Conservation (phyloP, 495 filamentous ascomycete species). For the Penicillium pancosmium region DNA sequence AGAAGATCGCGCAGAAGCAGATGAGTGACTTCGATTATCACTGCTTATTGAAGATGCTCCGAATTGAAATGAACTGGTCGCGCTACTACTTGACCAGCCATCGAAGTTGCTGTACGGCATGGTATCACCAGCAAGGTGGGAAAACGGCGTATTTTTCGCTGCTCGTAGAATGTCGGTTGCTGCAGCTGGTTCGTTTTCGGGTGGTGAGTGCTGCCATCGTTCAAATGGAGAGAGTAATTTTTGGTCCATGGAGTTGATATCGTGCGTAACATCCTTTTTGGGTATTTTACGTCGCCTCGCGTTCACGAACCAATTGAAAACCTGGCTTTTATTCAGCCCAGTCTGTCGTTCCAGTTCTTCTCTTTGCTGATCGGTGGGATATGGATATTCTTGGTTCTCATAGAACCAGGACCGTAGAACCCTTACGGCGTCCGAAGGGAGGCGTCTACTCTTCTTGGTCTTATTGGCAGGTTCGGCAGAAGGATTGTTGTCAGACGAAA, state of each 20-base stretch:
- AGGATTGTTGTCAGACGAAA: neutral
- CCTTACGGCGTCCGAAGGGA: conserved; percentile 13
- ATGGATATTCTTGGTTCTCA: conserved; percentile 38
- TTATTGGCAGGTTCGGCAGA: neutral
- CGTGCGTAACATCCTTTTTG: neutral
- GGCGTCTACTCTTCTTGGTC: conserved; percentile 2
- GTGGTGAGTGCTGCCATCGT: conserved; percentile 73
- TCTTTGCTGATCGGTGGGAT: conserved; percentile 26
- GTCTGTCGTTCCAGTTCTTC: conserved; percentile 17
- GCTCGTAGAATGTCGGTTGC: conserved; percentile 70
- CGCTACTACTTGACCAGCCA: conserved; percentile 17
- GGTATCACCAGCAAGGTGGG: neutral
- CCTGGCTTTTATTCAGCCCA: conserved; percentile 22
- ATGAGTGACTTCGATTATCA: conserved; percentile 20
- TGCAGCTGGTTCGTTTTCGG: conserved; percentile 74
- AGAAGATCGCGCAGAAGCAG: conserved; percentile 16
- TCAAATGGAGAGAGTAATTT: conserved; percentile 56
- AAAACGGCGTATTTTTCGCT: conserved; percentile 31
- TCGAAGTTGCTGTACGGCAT: neutral
- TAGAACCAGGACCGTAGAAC: conserved; percentile 26
- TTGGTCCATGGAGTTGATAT: neutral
- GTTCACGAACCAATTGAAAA: conserved; percentile 34
- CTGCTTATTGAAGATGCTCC: conserved; percentile 19
- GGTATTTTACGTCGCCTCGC: conserved; percentile 23
- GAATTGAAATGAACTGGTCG: conserved; percentile 14